Percentiles rank a stretch among this genome's conserved stretches.
Conservation (phyloP, 306 rosid species). For the Mimosa pudica region DNA sequence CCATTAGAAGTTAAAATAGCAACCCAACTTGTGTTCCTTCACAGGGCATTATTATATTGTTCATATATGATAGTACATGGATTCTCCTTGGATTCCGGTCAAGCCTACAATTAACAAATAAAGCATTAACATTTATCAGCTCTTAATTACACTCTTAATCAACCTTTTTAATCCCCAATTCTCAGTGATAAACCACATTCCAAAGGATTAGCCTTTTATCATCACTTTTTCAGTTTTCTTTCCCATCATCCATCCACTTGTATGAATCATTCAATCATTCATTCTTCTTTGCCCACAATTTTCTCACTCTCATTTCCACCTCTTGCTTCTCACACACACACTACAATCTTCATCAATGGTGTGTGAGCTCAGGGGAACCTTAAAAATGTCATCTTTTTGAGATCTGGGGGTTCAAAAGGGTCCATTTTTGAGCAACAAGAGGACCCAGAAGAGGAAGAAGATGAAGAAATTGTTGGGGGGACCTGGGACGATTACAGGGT, state of each 20-base stretch:
- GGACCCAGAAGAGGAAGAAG: constrained; percentile 46
- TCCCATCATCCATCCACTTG: not conserved
- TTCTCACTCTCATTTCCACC: not conserved
- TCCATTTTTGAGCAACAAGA: constrained; percentile 22
- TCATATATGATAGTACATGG: not conserved
- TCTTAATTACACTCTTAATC: not conserved
- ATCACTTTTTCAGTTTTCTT: not conserved
- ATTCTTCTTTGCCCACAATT: not conserved
- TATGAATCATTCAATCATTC: not conserved
- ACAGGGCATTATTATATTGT: not conserved
- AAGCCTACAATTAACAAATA: not conserved
- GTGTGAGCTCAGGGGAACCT: constrained; percentile 1
- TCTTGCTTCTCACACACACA: not conserved
- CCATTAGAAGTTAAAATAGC: not conserved
- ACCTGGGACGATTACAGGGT: constrained; percentile 81
- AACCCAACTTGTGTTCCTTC: not conserved
- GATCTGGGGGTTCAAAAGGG: constrained; percentile 46
- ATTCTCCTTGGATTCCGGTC: not conserved
- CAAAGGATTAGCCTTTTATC: not conserved
- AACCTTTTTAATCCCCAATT: not conserved
- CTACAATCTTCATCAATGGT: not conserved
- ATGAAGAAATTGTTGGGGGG: constrained; percentile 74
- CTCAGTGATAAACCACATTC: not conserved
- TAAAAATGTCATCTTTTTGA: constrained; percentile 36
- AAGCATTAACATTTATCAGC: not conserved